A percentile compares a stretch with the other conserved stretches of the same genome.
Evolutionary conservation across 768 basidiomycete species (phyloP).

Genomic region (Kwoniella sp.): DNA sequence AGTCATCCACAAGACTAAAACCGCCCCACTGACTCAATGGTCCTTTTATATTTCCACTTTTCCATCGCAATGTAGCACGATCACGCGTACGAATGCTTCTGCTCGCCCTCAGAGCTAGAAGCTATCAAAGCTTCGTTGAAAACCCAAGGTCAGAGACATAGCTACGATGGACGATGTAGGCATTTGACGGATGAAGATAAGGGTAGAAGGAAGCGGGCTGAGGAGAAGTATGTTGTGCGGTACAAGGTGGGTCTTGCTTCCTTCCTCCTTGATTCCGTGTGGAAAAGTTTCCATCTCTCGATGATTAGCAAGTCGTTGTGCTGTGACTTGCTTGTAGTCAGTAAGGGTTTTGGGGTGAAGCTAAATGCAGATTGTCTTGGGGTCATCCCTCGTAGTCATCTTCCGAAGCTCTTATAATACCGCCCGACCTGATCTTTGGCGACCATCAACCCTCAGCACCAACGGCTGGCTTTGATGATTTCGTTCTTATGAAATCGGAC

Average conservation of each 20-base stretch:
- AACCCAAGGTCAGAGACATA: slow-evolving; percentile 70
- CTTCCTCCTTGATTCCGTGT: too few relatives aligned
- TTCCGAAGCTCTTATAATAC: slow-evolving; percentile 60
- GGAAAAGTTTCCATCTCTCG: too few relatives aligned
- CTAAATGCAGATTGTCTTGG: background rate
- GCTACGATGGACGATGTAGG: slow-evolving; percentile 86
- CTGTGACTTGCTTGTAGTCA: too few relatives aligned
- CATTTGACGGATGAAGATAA: slow-evolving; percentile 85
- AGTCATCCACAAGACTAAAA: too few relatives aligned
- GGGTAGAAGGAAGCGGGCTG: slow-evolving; percentile 68
- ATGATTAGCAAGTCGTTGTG: too few relatives aligned
- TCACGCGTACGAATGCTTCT: slow-evolving; percentile 90
- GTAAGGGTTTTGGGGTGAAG: background rate
- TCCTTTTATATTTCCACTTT: too few relatives aligned
- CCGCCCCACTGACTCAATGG: too few relatives aligned
- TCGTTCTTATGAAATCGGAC: slow-evolving; percentile 88
- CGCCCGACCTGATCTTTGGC: slow-evolving; percentile 76
- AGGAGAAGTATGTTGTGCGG: slow-evolving; percentile 79
- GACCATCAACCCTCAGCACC: slow-evolving; percentile 57
- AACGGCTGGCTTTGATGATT: slow-evolving; percentile 67
- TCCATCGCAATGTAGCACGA: background rate
- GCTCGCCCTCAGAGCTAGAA: slow-evolving; percentile 70
- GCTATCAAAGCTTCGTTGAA: slow-evolving; percentile 71
- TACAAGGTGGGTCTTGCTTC: slow-evolving; percentile 69
- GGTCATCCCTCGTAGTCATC: slow-evolving; percentile 42